Conservation (phyloP, 108 stramenopile genomes). For the Fistulifera pelliculosa region DNA sequence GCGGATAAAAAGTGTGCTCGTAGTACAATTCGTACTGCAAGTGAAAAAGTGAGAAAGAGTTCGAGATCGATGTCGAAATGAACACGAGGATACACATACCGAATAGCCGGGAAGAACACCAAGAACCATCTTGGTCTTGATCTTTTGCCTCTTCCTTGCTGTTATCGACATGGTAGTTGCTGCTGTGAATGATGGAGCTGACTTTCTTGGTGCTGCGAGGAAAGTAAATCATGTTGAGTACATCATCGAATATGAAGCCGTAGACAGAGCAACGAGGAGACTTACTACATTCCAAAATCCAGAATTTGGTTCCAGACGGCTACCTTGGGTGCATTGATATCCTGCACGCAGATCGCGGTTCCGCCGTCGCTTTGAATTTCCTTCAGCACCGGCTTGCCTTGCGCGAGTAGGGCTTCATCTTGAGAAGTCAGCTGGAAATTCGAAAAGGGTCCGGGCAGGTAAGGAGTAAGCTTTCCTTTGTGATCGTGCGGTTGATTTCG, state of each 20-base stretch:
- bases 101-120: conserved; percentile 66
- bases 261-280: too few relatives aligned
- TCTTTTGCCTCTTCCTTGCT: conserved; percentile 27
- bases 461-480: too few relatives aligned
- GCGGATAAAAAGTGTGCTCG: conserved; percentile 41
- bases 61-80: too few relatives aligned
- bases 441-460: conserved; percentile 26
- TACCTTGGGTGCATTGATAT: conserved; percentile 52
- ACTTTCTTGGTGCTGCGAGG: conserved; percentile 43
- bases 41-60: too few relatives aligned
- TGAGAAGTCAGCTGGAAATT: conserved; percentile 18
- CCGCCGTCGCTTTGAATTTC: conserved; percentile 34
- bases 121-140: conserved; percentile 58
- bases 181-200: conserved; percentile 44
- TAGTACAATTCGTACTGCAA: conserved; percentile 44
- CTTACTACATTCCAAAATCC: conserved; percentile 35
- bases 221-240: too few relatives aligned
- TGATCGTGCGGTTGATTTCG: too few relatives aligned
- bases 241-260: too few relatives aligned
- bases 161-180: conserved; percentile 40
- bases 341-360: conserved; percentile 66
- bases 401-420: conserved; percentile 26
- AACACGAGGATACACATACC: conserved; percentile 24
- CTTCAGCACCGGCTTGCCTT: conserved; percentile 55
- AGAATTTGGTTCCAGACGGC: conserved; percentile 71